Evolutionary conservation across 176 grass and related monocot genomes (phyloP), one percentile per base, ranked within the genome.

Genomic region (Areca catechu): DNA sequence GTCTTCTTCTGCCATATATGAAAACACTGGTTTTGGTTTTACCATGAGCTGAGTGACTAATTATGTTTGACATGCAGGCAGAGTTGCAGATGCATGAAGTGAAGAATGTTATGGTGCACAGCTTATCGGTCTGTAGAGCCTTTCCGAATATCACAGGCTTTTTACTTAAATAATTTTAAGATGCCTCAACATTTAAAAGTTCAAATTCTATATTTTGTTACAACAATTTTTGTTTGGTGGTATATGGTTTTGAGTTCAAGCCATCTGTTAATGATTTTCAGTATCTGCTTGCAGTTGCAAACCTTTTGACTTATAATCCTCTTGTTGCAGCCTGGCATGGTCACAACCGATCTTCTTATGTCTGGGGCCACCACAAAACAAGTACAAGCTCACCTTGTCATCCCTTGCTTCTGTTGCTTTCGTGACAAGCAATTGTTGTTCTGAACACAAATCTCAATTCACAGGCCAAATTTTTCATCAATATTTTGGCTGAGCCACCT

Each of bases 391-490:
- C 48, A 52, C 20, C 50, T 17, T 61, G 15, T 16, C 56, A 47
- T 61, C 19, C 49, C 60, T 2, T 71, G 34, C 34, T 43, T 43
- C 34, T 43, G 10, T 43, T 43, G 2, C 34, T 43, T 43, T 43
- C 3, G 34, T 12, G 34, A 43, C 34, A 43, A 43, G 34, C 34
- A 43, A 37, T 43, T 43, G 7, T 43, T 14, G 0, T 12, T 43
- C 34, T 43, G 34, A 43, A 43, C 9, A 43, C 34, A 14, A 43
- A 43, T 43, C 34, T 14, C 51, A 76, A 52, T 65, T 72, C 53
- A 22, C 69, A 96, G 92, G 86, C 92, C 56, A 97, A 97, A 67
- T 88, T 97, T 81, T 97, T 97, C 83, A 97, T 97, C 76, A 97
- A 97, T 76, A 88, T 97, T 79, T n/a, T 97, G 74, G 92, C 92